Base-by-base conservation (phyloP, 2,329 filamentous ascomycete genomes). In the Magnaporthiopsis poae region DNA sequence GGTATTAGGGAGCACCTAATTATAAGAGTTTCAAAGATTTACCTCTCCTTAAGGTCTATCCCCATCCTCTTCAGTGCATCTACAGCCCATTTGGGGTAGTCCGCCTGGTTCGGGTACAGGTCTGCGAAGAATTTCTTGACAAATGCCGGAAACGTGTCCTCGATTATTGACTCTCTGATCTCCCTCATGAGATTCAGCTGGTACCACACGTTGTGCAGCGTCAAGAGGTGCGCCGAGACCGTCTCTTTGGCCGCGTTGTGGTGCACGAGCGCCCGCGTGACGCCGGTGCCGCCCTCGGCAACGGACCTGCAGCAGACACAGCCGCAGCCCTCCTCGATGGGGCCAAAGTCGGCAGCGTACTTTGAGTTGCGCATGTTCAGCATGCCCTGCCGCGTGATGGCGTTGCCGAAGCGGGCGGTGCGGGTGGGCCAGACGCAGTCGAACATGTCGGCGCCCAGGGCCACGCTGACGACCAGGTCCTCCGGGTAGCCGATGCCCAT, bases 401-500 rank as follows among this genome's bases (percentile, higher is more conserved):
- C 95, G 74, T 97, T 97, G 68, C 96, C 95, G 74, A 99, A 99
- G 46, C 95, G 88, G 74, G 95, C 95, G 52, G 95, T 99, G 66
- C 95, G 84, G 5, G 95, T 98, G 1, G 95, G 96, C 95, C 95
- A 99, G 8, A 99, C 95, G 74, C 96, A 99, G 78, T 99, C 95
- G 75, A 99, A 99, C 95, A 99, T 99, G 78, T 99, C 95, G 63
- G 95, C 95, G 3, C 95, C 95, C 0, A 99, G 83, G 1, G 95
- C 95, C 4, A 97, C 88, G 65, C 92, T 96, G 59, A 99, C 93
- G 1, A 99, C 86, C 66, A 99, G 82, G 74, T 99, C 95, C 79
- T 98, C 95, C 1, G 95, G 95, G 76, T 97, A 99, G 15, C 95
- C 92, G 71, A 99, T 95, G 25, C 95, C 95, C 96, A 99, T 99